These are phyloP conservation scores for Colletotrichum eleusines DNA, from an alignment of 2,329 filamentous ascomycete species.

Conservation along the genomic window DNA sequence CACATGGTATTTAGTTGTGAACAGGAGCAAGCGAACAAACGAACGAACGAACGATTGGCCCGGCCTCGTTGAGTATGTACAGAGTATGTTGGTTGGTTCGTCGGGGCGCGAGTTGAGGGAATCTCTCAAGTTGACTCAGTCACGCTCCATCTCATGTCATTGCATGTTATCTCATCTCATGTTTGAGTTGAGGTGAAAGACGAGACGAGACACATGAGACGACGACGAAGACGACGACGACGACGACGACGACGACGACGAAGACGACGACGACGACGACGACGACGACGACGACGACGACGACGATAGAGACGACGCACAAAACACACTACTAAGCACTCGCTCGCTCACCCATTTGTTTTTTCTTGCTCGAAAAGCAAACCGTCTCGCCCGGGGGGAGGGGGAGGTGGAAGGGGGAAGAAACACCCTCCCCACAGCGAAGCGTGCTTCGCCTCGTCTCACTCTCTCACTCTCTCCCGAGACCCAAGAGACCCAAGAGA, in stretches of 20 bases:
- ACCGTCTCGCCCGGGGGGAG: not conserved
- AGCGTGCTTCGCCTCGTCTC: constrained; percentile 9
- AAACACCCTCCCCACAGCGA: not conserved
- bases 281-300: not conserved
- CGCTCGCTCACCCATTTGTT: not conserved
- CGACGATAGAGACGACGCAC: no score
- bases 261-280: not conserved
- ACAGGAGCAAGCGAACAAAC: no score
- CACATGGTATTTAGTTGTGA: no score
- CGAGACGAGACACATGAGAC: not conserved
- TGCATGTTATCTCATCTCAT: not conserved
- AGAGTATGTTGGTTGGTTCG: not conserved
- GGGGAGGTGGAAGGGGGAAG: no score
- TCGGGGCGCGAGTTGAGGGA: not conserved
- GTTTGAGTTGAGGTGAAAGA: not conserved
- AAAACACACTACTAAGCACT: no score
- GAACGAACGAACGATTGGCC: not conserved
- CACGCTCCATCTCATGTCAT: not conserved
- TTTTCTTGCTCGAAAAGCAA: not conserved
- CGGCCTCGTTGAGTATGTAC: not conserved
- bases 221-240: not conserved
- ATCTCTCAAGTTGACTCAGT: not conserved
- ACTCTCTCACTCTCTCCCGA: not conserved
- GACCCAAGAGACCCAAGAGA: no score
- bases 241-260: not conserved